A percentile compares a stretch with the other conserved stretches of the same genome.
Conservation (phyloP, 2,329 filamentous ascomycete genomes). For the Alternaria sp. region DNA sequence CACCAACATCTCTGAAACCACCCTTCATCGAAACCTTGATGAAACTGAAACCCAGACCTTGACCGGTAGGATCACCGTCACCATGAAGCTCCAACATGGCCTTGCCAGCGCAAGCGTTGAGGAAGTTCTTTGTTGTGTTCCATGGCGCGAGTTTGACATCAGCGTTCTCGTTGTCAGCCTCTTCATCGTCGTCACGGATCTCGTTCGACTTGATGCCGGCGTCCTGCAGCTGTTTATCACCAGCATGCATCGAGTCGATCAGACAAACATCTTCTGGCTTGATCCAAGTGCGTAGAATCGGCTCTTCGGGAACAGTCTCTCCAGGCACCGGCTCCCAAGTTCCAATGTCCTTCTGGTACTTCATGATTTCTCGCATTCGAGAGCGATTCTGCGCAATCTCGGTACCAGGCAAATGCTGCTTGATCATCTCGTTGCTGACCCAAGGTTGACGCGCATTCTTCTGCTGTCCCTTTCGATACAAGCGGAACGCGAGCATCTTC, state of each 20-base stretch:
- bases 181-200: conserved; percentile 68
- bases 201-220: conserved; percentile 79
- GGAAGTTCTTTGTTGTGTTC: conserved; percentile 96
- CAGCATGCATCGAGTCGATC: conserved; percentile 95
- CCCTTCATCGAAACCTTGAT: conserved; percentile 99
- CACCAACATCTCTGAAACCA: conserved; percentile 88
- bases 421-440: conserved; percentile 71
- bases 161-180: conserved; percentile 73
- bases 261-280: conserved; percentile 95
- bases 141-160: conserved; percentile 92
- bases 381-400: conserved; percentile 95
- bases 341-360: conserved; percentile 85
- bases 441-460: conserved; percentile 76
- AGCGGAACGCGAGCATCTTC: conserved; percentile 92
- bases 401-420: conserved; percentile 83
- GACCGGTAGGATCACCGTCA: conserved; percentile 91
- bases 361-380: conserved; percentile 95
- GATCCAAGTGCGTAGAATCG: conserved; percentile 83
- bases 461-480: conserved; percentile 77
- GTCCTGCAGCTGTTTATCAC: conserved; percentile 87
- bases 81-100: conserved; percentile 96
- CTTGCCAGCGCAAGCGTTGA: conserved; percentile 91
- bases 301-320: conserved; percentile 80
- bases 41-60: conserved; percentile 94
- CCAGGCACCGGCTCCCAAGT: conserved; percentile 77